Conservation (phyloP, 1,284 basidiomycete species). For the Sanguinoderma infundibulare region DNA sequence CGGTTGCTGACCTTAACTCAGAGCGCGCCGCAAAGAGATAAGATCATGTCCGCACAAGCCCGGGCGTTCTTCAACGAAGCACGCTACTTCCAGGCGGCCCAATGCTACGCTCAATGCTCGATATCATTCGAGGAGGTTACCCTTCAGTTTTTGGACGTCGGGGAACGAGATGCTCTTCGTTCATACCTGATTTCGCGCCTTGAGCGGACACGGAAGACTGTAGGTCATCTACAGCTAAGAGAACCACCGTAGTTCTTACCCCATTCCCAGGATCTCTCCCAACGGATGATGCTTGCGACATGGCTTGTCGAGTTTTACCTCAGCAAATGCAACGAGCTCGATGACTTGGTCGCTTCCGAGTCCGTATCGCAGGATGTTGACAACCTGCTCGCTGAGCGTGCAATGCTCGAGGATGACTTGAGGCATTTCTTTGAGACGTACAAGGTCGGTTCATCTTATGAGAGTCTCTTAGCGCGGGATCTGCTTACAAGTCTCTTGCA, state of each 20-base stretch:
- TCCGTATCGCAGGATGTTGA: slow-evolving; percentile 86
- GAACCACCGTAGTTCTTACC: neutral
- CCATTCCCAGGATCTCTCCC: slow-evolving; percentile 76
- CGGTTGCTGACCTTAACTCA: slow-evolving; percentile 34
- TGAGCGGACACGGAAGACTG: slow-evolving; percentile 80
- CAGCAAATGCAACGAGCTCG: slow-evolving; percentile 94
- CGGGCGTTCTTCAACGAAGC: slow-evolving; percentile 83
- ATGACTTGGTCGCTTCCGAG: slow-evolving; percentile 88
- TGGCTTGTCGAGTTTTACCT: slow-evolving; percentile 99
- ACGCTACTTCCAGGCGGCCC: slow-evolving; percentile 90
- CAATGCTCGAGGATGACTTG: slow-evolving; percentile 91
- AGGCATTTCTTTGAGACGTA: slow-evolving; percentile 92
- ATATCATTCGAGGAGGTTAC: slow-evolving; percentile 93
- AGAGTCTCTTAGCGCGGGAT: slow-evolving; percentile 3
- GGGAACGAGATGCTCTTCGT: slow-evolving; percentile 91
- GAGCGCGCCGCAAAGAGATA: slow-evolving; percentile 86
- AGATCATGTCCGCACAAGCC: slow-evolving; percentile 86
- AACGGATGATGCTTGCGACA: slow-evolving; percentile 97
- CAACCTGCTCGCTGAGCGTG: slow-evolving; percentile 82
- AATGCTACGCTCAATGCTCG: slow-evolving; percentile 89
- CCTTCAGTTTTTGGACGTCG: slow-evolving; percentile 87
- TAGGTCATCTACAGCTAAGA: slow-evolving; percentile 40
- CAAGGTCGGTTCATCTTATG: slow-evolving; percentile 55
- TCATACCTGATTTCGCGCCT: slow-evolving; percentile 90
- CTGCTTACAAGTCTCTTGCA: slow-evolving; percentile 36